Evolutionary conservation across 345 rosid species (phyloP).

Genomic region (Trapa bicornis): DNA sequence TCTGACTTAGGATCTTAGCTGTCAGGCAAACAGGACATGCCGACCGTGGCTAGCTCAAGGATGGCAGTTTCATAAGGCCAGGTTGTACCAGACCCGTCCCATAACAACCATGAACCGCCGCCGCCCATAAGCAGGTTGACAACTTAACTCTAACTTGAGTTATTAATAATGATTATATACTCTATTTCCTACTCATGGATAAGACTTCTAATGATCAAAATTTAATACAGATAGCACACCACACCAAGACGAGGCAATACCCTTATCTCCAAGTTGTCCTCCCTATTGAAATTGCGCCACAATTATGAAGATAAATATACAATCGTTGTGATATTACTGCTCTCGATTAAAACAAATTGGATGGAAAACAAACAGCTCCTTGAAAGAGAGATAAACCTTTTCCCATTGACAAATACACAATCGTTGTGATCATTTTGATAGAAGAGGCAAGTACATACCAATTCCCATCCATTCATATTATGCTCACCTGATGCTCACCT

Average conservation of each 20-base stretch:
- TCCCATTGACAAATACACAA: slow-evolving; percentile 74
- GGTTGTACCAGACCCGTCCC: too few relatives aligned
- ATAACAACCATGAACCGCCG: too few relatives aligned
- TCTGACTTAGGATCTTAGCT: too few relatives aligned
- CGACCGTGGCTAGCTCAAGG: too few relatives aligned
- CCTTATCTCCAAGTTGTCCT: slow-evolving; percentile 39
- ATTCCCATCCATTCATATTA: slow-evolving; percentile 88
- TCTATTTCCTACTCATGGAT: neutral
- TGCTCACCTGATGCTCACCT: slow-evolving; percentile 64
- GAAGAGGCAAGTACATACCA: slow-evolving; percentile 21
- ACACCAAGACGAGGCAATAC: slow-evolving; percentile 28
- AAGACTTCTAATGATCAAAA: neutral
- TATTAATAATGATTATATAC: neutral
- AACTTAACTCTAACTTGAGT: neutral
- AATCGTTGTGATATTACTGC: neutral
- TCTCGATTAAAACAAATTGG: neutral
- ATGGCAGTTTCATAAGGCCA: too few relatives aligned
- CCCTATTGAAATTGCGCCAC: slow-evolving; percentile 40
- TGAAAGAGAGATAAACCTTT: slow-evolving; percentile 41
- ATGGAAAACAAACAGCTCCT: neutral
- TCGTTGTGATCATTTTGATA: slow-evolving; percentile 29
- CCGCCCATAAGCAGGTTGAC: neutral
- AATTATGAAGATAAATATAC: neutral
- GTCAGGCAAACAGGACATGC: too few relatives aligned
- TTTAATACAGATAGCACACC: neutral